Evolutionary conservation across 495 filamentous ascomycete species (phyloP).

Genomic region (Acidomyces sp.): DNA sequence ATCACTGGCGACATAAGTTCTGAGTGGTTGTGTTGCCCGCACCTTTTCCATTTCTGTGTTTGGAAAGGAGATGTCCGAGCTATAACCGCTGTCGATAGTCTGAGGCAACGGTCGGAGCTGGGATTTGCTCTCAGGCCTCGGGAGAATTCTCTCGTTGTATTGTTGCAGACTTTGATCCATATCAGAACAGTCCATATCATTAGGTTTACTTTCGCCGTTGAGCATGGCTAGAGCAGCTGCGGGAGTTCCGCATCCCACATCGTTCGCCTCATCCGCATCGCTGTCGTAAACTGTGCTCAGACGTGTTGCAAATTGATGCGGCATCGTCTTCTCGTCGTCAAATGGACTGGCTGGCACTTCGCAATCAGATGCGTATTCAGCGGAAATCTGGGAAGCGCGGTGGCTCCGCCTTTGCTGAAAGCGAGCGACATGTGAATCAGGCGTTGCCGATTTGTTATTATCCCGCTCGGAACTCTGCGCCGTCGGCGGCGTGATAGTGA

Average conservation of each 20-base stretch:
- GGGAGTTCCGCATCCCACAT: constrained; percentile 7
- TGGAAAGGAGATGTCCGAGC: constrained; percentile 6
- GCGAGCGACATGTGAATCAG: constrained; percentile 5
- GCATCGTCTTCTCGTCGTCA: constrained; percentile 1
- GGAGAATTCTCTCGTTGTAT: background rate
- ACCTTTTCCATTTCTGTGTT: background rate
- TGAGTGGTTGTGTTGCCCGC: too few relatives aligned
- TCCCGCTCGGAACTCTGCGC: too few relatives aligned
- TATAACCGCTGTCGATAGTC: constrained; percentile 19
- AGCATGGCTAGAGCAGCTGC: constrained; percentile 12
- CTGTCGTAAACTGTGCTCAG: constrained; percentile 17
- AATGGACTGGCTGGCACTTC: constrained; percentile 13
- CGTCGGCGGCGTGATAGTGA: too few relatives aligned
- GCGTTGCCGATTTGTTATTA: constrained; percentile 6
- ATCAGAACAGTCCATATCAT: background rate
- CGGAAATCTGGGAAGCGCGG: constrained; percentile 12
- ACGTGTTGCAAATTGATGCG: constrained; percentile 2
- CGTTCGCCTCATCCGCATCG: constrained; percentile 1
- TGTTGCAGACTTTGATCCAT: background rate
- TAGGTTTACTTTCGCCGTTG: constrained; percentile 4
- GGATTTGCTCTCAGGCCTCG: constrained; percentile 1
- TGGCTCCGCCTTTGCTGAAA: constrained; percentile 16
- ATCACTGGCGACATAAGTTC: background rate
- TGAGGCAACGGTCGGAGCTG: constrained; percentile 4
- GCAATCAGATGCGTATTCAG: constrained; percentile 8